Evolutionary conservation across 148 eudicot genomes (phyloP), one percentile per base, ranked within the genome.

Genomic region (Rhododendron ferrugineum): DNA sequence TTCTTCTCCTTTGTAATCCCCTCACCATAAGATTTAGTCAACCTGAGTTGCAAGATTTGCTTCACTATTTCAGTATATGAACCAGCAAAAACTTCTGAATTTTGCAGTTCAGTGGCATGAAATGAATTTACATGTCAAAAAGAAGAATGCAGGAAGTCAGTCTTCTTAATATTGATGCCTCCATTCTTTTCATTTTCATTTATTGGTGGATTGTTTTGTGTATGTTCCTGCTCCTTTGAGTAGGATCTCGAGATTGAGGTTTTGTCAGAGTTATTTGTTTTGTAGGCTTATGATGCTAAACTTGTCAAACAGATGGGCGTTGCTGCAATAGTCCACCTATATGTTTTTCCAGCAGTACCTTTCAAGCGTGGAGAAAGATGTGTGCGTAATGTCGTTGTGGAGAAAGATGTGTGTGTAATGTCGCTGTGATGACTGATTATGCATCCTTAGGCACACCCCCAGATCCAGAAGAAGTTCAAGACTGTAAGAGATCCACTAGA

Each of bases 331-430:
- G 95, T 96, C 80, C 99, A 96, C 88, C 95, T 96, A 70, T 94
- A 93, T 90, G 95, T 93, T 75, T 96, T 96, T 88, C 99, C 99
- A 84, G 99, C 99, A 49, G 91, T 88, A 73, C 91, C 99, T 82
- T 96, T 95, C 90, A 94, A 95, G 87, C 98, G 93, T 84, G 99
- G 98, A 87, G 98, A 94, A 83, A 91, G 99, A 86, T 94, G 99
- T 89, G 97, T 94, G 56, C 91, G 98, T 85, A 32, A 32, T 32
- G 34, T 32, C 34, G 34, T 2, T 32, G 34, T 32, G 34, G 34
- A 32, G 34, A 32, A 32, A 32, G 34, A 32, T 32, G 34, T 32
- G 34, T 32, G 34, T 32, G 34, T 32, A 95, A 96, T 89, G 97
- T 91, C 40, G 94, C 97, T 36, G 99, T 96, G 83, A 92, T 96